These are phyloP conservation scores for Colletotrichum sp. DNA, from an alignment of 2,329 filamentous ascomycete species.

Conservation along the genomic window DNA sequence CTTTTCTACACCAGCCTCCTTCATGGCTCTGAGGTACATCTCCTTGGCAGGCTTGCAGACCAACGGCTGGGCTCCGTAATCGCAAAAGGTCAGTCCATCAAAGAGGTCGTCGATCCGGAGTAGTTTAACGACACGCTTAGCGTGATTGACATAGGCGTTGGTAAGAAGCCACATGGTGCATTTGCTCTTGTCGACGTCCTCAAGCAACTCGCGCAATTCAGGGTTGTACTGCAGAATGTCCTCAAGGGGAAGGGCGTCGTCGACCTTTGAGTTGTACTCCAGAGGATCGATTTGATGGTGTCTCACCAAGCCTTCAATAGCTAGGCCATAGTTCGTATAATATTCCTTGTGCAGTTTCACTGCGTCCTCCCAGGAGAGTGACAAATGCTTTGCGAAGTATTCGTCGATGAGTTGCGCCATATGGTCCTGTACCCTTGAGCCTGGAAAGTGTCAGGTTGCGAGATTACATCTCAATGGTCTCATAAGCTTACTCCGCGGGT, in stretches of 20 bases:
- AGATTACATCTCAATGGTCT: neutral
- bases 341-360: conserved; percentile 86
- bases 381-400: conserved; percentile 72
- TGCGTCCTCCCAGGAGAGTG: conserved; percentile 79
- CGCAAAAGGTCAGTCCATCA: conserved; percentile 93
- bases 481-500: conserved; percentile 74
- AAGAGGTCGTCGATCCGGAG: conserved; percentile 87
- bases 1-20: conserved; percentile 74
- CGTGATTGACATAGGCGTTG: conserved; percentile 93
- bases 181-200: conserved; percentile 82
- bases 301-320: conserved; percentile 90
- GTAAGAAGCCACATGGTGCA: conserved; percentile 94
- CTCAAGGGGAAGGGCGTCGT: conserved; percentile 91
- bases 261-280: conserved; percentile 92
- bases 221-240: conserved; percentile 81
- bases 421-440: conserved; percentile 81
- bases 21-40: conserved; percentile 91
- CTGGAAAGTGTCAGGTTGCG: conserved; percentile 40
- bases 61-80: conserved; percentile 77
- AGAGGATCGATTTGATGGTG: conserved; percentile 95
- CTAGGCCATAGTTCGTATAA: conserved; percentile 95
- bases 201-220: conserved; percentile 75
- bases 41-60: conserved; percentile 85
- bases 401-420: conserved; percentile 84
- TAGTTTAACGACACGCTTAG: conserved; percentile 78